A percentile compares a stretch with the other conserved stretches of the same genome.
phyloP scores from a whole-genome alignment of 2,329 filamentous ascomycete genomes.

The Scortechinia acanthostroma region DNA sequence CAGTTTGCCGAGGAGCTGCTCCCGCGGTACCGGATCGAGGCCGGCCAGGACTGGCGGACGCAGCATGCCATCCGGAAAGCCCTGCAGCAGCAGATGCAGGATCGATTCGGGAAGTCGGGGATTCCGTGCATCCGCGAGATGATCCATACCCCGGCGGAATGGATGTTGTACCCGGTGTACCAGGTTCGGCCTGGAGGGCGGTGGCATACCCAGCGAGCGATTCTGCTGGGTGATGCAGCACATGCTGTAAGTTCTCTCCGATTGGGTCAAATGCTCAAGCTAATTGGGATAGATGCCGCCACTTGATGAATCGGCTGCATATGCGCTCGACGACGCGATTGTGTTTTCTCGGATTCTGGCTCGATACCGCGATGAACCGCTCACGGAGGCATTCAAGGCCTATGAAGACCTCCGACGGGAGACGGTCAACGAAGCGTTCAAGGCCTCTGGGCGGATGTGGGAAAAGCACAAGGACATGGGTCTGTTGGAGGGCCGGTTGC shows the following conservation, averaged over 20 bases:
- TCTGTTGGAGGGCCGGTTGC: slow-evolving; percentile 19
- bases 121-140: slow-evolving; percentile 26
- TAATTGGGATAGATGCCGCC: slow-evolving; percentile 29
- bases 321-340: slow-evolving; percentile 32
- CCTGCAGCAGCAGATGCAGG: slow-evolving; percentile 20
- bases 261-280: slow-evolving; percentile 5
- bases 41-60: background rate
- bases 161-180: slow-evolving; percentile 34
- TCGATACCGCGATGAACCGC: slow-evolving; percentile 18
- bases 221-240: slow-evolving; percentile 34
- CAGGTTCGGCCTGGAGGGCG: slow-evolving; percentile 22
- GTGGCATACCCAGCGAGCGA: slow-evolving; percentile 26
- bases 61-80: slow-evolving; percentile 11
- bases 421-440: slow-evolving; percentile 19
- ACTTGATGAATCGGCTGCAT: slow-evolving; percentile 31
- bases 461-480: slow-evolving; percentile 26
- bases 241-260: slow-evolving; percentile 25
- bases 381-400: slow-evolving; percentile 6
- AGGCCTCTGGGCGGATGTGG: slow-evolving; percentile 25
- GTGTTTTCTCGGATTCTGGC: slow-evolving; percentile 27
- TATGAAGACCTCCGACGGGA: background rate
- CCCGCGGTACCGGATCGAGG: background rate
- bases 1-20: slow-evolving; percentile 13
- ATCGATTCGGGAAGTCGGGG: slow-evolving; percentile 20
- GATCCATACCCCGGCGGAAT: slow-evolving; percentile 19